Evolutionary conservation across 148 eudicot genomes (phyloP).

Genomic region (Amaranthus hypochondriacus): DNA sequence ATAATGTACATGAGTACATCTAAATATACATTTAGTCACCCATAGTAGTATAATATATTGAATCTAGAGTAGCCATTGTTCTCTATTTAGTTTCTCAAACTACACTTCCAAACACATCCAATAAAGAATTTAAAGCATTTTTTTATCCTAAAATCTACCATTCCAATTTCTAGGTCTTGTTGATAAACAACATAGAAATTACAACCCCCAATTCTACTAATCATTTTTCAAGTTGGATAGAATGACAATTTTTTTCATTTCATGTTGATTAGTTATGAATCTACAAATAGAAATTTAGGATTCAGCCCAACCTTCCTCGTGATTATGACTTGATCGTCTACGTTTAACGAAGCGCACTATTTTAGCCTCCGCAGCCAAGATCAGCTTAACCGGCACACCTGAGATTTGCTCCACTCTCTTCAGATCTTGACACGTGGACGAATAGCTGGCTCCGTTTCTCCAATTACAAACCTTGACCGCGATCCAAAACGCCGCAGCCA

Average conservation of each 20-base stretch:
- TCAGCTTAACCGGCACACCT: constrained; percentile 58
- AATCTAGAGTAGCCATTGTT: not conserved
- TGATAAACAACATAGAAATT: not conserved
- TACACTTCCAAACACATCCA: not conserved
- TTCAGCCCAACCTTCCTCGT: constrained; percentile 71
- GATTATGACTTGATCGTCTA: constrained; percentile 17
- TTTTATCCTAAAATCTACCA: constrained; percentile 4
- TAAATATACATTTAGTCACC: too few species aligned
- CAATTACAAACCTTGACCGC: not conserved
- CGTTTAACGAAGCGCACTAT: constrained; percentile 31
- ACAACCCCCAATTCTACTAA: not conserved
- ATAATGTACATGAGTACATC: too few species aligned
- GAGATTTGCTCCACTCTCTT: constrained; percentile 51
- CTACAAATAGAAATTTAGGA: not conserved
- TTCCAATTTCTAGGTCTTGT: not conserved
- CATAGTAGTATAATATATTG: too few species aligned
- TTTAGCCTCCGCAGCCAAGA: constrained; percentile 36
- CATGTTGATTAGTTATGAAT: not conserved
- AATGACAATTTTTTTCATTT: not conserved
- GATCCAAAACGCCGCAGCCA: constrained; percentile 55
- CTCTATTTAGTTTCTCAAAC: not conserved
- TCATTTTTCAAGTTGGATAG: not conserved
- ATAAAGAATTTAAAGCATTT: not conserved
- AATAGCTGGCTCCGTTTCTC: not conserved
- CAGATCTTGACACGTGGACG: constrained; percentile 32